Evolutionary conservation across 371 early-diverging fungal genomes (phyloP).

Genomic region (Phascolomyces articulosus): DNA sequence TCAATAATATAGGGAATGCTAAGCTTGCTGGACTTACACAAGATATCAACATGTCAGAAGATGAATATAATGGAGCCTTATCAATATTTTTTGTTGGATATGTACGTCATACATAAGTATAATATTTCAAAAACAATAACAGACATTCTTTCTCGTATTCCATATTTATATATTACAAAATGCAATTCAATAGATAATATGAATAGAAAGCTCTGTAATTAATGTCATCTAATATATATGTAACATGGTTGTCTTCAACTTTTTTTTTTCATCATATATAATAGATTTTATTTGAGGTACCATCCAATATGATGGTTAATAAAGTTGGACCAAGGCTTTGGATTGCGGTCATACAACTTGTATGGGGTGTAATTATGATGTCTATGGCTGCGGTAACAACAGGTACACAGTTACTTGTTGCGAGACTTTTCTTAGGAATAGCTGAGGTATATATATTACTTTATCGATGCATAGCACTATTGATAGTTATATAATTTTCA

Average conservation of each 20-base stretch:
- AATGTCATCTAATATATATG: too few relatives aligned
- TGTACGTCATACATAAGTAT: too few relatives aligned
- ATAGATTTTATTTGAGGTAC: constrained; percentile 69
- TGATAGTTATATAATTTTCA: not conserved
- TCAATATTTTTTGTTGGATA: constrained; percentile 71
- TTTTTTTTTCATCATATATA: constrained; percentile 4
- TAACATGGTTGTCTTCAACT: too few relatives aligned
- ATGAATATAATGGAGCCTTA: constrained; percentile 58
- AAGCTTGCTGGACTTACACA: constrained; percentile 53
- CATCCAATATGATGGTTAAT: constrained; percentile 74
- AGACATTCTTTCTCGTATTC: too few relatives aligned
- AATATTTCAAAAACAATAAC: too few relatives aligned
- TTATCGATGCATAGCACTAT: too few relatives aligned
- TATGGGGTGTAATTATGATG: constrained; percentile 48
- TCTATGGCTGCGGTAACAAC: constrained; percentile 47
- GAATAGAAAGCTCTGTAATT: too few relatives aligned
- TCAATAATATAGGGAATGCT: constrained; percentile 45
- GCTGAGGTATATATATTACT: constrained; percentile 57
- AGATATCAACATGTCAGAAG: constrained; percentile 44
- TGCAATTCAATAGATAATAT: too few relatives aligned
- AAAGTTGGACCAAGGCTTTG: constrained; percentile 63
- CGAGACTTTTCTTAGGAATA: constrained; percentile 73
- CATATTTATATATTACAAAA: too few relatives aligned
- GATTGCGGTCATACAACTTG: constrained; percentile 67
- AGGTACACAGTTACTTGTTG: constrained; percentile 50